Evolutionary conservation across 352 stramenopile genomes (phyloP).

Genomic region (Pythium oligandrum): DNA sequence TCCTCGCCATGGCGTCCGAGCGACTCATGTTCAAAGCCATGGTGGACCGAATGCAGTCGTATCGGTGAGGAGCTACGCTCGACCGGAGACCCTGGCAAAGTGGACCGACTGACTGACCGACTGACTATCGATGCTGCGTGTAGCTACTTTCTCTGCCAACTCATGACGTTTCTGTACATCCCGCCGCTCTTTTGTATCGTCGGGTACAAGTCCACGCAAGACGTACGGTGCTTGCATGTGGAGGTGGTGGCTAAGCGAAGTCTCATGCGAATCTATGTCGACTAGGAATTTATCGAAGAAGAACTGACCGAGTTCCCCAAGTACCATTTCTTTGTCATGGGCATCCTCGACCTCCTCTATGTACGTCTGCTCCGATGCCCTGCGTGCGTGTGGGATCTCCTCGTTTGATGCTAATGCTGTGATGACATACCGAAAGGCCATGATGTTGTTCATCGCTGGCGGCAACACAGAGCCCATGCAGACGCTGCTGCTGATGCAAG

Average conservation of each 20-base stretch:
- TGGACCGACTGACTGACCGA: too few species aligned
- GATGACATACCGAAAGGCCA: constrained; percentile 28
- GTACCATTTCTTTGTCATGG: constrained; percentile 85
- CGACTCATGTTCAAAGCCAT: constrained; percentile 87
- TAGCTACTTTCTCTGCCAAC: constrained; percentile 84
- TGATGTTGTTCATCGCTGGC: constrained; percentile 82
- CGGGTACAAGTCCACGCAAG: constrained; percentile 78
- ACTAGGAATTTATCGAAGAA: constrained; percentile 79
- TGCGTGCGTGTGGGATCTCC: neutral
- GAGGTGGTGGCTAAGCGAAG: too few species aligned
- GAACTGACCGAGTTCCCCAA: constrained; percentile 84
- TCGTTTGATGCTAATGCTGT: too few species aligned
- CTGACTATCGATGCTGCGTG: neutral
- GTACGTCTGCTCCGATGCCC: constrained; percentile 22
- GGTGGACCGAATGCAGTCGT: constrained; percentile 87
- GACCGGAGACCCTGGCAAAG: neutral
- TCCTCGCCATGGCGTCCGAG: constrained; percentile 79
- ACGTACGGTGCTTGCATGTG: constrained; percentile 12
- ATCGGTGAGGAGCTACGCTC: constrained; percentile 37
- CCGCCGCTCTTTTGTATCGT: constrained; percentile 82
- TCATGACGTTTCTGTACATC: constrained; percentile 88
- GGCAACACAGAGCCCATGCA: constrained; percentile 79
- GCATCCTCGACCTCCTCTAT: constrained; percentile 73
- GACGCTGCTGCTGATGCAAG: constrained; percentile 83
- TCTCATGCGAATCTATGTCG: too few species aligned